These are phyloP conservation scores for Taiwanofungus camphoratus DNA, from an alignment of 1,284 basidiomycete species.

Conservation along the genomic window DNA sequence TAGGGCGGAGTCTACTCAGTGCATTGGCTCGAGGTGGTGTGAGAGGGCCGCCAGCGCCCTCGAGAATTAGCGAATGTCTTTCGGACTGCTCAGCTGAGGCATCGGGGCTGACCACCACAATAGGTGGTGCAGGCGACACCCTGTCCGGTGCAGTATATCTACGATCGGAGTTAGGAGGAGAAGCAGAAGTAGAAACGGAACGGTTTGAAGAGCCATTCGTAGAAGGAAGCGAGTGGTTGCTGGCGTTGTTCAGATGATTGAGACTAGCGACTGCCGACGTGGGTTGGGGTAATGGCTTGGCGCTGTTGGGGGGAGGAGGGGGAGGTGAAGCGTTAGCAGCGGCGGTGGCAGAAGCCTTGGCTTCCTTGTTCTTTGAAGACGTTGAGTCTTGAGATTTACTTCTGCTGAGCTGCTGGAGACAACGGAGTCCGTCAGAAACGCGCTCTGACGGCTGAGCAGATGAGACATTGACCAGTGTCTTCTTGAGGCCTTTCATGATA, in stretches of 20 bases:
- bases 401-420: constrained; percentile 47
- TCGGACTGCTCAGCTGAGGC: constrained; percentile 38
- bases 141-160: constrained; percentile 43
- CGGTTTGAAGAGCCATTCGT: constrained; percentile 38
- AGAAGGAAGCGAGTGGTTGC: constrained; percentile 41
- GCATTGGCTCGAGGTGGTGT: constrained; percentile 60
- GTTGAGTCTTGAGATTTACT: constrained; percentile 62
- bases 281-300: constrained; percentile 54
- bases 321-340: constrained; percentile 49
- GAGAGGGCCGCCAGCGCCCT: constrained; percentile 40
- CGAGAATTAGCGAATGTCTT: constrained; percentile 46
- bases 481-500: constrained; percentile 85
- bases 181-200: constrained; percentile 34
- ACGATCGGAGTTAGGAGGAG: constrained; percentile 42
- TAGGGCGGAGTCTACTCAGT: constrained; percentile 56
- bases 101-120: constrained; percentile 87
- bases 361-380: constrained; percentile 63
- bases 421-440: constrained; percentile 17
- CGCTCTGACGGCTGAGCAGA: constrained; percentile 14
- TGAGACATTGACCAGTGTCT: constrained; percentile 61
- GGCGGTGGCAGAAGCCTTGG: constrained; percentile 41
- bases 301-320: constrained; percentile 58
- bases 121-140: constrained; percentile 64
- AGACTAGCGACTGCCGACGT: constrained; percentile 31
- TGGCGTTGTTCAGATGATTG: constrained; percentile 38